phyloP scores from a whole-genome alignment of 352 stramenopile species.

The Phytophthora syringae region DNA sequence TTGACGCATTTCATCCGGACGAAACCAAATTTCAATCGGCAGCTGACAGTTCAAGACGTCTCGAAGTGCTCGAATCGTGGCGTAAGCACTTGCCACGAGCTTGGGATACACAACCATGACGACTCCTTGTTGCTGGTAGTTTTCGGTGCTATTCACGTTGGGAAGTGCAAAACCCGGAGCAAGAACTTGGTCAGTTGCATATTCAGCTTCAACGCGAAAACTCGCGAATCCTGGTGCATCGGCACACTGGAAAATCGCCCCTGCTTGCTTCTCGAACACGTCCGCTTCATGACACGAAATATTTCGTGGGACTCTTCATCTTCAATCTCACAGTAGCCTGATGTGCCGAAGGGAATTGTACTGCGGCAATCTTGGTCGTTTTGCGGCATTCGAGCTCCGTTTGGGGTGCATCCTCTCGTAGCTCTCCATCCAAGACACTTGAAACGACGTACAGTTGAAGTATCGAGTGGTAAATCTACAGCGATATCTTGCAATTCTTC shows the following conservation, averaged over 20 bases:
- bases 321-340: slow-evolving; percentile 69
- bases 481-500: background rate
- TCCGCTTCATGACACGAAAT: slow-evolving; percentile 69
- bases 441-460: slow-evolving; percentile 13
- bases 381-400: slow-evolving; percentile 41
- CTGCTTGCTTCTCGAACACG: slow-evolving; percentile 48
- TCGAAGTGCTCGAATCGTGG: slow-evolving; percentile 54
- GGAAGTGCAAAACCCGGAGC: slow-evolving; percentile 1
- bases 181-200: background rate
- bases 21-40: too few species aligned
- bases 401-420: slow-evolving; percentile 46
- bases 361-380: slow-evolving; percentile 50
- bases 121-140: slow-evolving; percentile 35
- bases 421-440: slow-evolving; percentile 70
- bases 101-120: slow-evolving; percentile 71
- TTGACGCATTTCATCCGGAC: slow-evolving; percentile 37
- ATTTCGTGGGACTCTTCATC: slow-evolving; percentile 52
- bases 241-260: slow-evolving; percentile 48
- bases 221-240: slow-evolving; percentile 63
- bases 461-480: background rate
- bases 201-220: slow-evolving; percentile 35
- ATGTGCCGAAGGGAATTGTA: slow-evolving; percentile 33
- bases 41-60: slow-evolving; percentile 41
- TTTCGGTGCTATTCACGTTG: background rate
- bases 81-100: slow-evolving; percentile 67